These are phyloP conservation scores for Oemleria cerasiformis DNA, from an alignment of 306 rosid genomes.

Conservation along the genomic window DNA sequence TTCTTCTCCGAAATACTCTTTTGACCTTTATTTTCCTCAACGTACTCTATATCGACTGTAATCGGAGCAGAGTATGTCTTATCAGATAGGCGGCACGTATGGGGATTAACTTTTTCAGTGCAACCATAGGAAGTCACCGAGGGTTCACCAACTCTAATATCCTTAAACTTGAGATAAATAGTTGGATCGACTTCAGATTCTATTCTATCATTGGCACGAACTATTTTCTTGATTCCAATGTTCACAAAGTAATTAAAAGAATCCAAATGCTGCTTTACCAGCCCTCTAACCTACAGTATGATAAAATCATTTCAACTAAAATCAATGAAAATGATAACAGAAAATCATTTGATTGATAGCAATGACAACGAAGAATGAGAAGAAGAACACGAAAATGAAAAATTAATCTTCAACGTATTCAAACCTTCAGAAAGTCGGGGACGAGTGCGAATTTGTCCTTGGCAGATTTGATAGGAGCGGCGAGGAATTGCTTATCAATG, in stretches of 20 bases:
- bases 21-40: constrained; percentile 43
- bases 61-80: constrained; percentile 83
- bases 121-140: constrained; percentile 45
- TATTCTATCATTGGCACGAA: constrained; percentile 59
- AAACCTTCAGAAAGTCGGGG: constrained; percentile 87
- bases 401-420: neutral
- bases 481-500: constrained; percentile 57
- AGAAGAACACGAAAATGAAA: neutral
- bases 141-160: constrained; percentile 64
- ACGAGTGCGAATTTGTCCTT: constrained; percentile 80
- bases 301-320: neutral
- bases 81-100: constrained; percentile 77
- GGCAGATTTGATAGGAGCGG: constrained; percentile 75
- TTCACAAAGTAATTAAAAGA: constrained; percentile 80
- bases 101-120: constrained; percentile 51
- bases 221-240: constrained; percentile 67
- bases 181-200: constrained; percentile 36
- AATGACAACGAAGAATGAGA: neutral
- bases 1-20: constrained; percentile 29
- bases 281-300: constrained; percentile 60
- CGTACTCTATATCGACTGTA: constrained; percentile 56
- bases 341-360: neutral
- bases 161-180: constrained; percentile 53
- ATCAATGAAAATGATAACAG: neutral
- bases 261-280: constrained; percentile 93